A percentile compares a stretch with the other conserved stretches of the same genome.
Evolutionary conservation across 78 protist species (phyloP).

Genomic region (Guillardia theta): DNA sequence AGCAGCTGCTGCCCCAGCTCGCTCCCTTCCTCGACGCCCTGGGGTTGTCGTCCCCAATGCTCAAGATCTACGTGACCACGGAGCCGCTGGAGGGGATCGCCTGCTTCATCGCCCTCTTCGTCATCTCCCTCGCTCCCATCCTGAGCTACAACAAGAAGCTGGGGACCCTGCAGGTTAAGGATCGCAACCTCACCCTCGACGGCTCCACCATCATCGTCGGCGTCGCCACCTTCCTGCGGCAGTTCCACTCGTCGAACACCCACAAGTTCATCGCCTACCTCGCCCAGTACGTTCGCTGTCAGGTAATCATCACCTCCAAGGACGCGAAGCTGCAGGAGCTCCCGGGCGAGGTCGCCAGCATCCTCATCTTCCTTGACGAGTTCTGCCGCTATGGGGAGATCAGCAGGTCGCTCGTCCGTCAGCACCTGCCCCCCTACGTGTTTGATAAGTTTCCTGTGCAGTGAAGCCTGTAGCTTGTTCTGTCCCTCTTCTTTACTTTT

Average conservation of each 20-base stretch:
- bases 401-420: not conserved
- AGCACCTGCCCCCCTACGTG: slow-evolving; percentile 44
- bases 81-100: not conserved
- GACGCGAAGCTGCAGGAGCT: slow-evolving; percentile 46
- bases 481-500: not conserved
- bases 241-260: slow-evolving; percentile 78
- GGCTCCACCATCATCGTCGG: slow-evolving; percentile 85
- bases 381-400: slow-evolving; percentile 58
- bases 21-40: slow-evolving; percentile 70
- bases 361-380: slow-evolving; percentile 66
- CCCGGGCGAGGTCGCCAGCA: slow-evolving; percentile 69
- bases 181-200: too few relatives aligned
- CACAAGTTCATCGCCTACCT: slow-evolving; percentile 59
- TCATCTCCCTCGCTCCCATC: not conserved
- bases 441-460: not conserved
- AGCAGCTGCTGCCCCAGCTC: slow-evolving; percentile 70
- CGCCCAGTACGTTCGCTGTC: slow-evolving; percentile 80
- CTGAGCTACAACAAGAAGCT: not conserved
- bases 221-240: slow-evolving; percentile 81
- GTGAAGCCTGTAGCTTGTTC: not conserved
- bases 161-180: too few relatives aligned
- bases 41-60: slow-evolving; percentile 76
- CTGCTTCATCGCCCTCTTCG: not conserved
- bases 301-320: slow-evolving; percentile 39
- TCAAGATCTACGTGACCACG: slow-evolving; percentile 80